A percentile compares a stretch with the other conserved stretches of the same genome.
Conservation (phyloP, 2,329 filamentous ascomycete species). For the Hymenoscyphus scutula region DNA sequence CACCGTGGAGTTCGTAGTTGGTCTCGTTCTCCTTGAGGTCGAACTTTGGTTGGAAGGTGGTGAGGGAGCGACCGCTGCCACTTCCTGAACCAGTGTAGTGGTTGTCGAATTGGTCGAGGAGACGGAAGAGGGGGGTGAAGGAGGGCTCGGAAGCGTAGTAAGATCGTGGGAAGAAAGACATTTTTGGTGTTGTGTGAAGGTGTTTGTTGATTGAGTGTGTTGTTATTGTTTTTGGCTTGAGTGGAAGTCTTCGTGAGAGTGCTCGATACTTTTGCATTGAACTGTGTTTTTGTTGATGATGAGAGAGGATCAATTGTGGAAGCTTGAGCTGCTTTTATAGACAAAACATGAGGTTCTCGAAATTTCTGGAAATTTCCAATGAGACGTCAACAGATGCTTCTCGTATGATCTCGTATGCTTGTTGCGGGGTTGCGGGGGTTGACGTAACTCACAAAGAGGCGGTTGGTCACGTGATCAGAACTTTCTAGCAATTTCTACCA, state of each 20-base stretch:
- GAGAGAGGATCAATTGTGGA: neutral
- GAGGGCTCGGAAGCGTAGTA: slow-evolving; percentile 4
- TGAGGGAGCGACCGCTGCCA: slow-evolving; percentile 15
- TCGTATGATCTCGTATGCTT: slow-evolving; percentile 3
- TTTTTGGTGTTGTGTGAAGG: slow-evolving; percentile 1
- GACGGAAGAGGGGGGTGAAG: slow-evolving; percentile 11
- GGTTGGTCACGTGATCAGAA: neutral
- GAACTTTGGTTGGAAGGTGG: slow-evolving; percentile 71
- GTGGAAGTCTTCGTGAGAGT: neutral
- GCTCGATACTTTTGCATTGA: neutral
- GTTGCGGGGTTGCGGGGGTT: neutral
- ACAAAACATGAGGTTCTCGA: neutral
- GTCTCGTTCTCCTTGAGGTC: slow-evolving; percentile 70
- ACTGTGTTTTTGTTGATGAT: neutral
- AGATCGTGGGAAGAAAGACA: slow-evolving; percentile 8
- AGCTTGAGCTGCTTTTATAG: neutral
- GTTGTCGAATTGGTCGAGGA: slow-evolving; percentile 10
- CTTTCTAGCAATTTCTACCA: slow-evolving; percentile 1
- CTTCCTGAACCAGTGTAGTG: neutral
- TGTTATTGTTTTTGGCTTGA: slow-evolving; percentile 5
- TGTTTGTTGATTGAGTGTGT: neutral
- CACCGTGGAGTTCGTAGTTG: slow-evolving; percentile 74
- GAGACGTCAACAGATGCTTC: neutral
- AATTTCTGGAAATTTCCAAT: neutral
- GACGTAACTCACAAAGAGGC: neutral